Conservation (phyloP, 164 flowering plant genomes). For the Piper longum region DNA sequence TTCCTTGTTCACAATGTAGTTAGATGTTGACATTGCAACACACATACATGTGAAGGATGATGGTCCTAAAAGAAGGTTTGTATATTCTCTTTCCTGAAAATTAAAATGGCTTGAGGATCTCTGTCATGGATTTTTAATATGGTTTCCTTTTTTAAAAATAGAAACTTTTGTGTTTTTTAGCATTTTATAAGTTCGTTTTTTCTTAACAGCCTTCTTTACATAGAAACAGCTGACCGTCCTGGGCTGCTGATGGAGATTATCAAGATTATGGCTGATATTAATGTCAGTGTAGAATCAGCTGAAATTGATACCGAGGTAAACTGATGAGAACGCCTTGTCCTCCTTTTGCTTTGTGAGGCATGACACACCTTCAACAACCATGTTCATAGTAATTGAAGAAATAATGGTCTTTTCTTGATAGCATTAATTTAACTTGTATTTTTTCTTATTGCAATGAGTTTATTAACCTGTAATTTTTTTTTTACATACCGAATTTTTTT, state of each 20-base stretch:
- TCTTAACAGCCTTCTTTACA: conserved; percentile 54
- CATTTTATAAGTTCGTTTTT: too few relatives aligned
- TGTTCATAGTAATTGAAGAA: too few relatives aligned
- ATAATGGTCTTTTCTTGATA: too few relatives aligned
- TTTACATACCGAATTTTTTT: not conserved
- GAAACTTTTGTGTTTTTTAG: too few relatives aligned
- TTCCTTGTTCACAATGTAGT: conserved; percentile 23
- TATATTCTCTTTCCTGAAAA: not conserved
- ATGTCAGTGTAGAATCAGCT: conserved; percentile 79
- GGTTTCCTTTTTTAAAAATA: not conserved
- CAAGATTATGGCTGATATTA: conserved; percentile 65
- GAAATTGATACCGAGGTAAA: conserved; percentile 90
- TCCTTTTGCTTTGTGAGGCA: not conserved
- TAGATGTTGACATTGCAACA: conserved; percentile 82
- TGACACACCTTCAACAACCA: not conserved
- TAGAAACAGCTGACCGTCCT: conserved; percentile 97
- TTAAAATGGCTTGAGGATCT: not conserved
- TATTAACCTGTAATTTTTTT: not conserved
- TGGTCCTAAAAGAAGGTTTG: conserved; percentile 88
- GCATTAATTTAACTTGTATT: too few relatives aligned
- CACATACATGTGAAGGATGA: conserved; percentile 69
- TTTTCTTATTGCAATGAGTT: too few relatives aligned
- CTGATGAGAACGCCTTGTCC: too few relatives aligned
- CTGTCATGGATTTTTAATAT: not conserved
- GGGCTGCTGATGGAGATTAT: conserved; percentile 72